Evolutionary conservation across 2,329 filamentous ascomycete species (phyloP).

Genomic region (Monilinia fructicola): DNA sequence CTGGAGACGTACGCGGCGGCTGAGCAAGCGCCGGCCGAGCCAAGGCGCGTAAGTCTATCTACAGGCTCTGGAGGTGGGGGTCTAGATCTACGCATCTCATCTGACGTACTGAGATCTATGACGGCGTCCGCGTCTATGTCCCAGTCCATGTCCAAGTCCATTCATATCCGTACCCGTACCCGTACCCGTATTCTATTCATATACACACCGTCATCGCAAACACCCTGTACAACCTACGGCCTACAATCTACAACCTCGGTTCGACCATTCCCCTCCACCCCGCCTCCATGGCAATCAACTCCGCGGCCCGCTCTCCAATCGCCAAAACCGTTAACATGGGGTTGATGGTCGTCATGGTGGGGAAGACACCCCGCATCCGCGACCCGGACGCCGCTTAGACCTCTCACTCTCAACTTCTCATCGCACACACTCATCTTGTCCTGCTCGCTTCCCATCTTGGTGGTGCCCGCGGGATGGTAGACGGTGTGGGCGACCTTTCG

Average conservation of each 20-base stretch:
- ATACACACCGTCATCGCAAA: neutral
- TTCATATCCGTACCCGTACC: neutral
- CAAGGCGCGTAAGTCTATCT: too few relatives aligned
- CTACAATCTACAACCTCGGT: slow-evolving; percentile 34
- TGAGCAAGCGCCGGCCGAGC: too few relatives aligned
- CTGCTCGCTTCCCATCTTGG: slow-evolving; percentile 77
- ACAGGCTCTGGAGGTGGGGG: too few relatives aligned
- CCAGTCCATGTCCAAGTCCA: too few relatives aligned
- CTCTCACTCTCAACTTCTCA: slow-evolving; percentile 67
- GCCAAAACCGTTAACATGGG: slow-evolving; percentile 87
- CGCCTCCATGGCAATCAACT: slow-evolving; percentile 75
- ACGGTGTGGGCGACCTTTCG: slow-evolving; percentile 82
- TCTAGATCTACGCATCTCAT: neutral
- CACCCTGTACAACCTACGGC: slow-evolving; percentile 30
- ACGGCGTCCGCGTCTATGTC: too few relatives aligned
- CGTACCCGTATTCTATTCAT: neutral
- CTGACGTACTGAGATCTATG: neutral
- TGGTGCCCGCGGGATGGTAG: slow-evolving; percentile 86
- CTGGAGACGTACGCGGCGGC: too few relatives aligned
- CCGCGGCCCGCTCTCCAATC: slow-evolving; percentile 79
- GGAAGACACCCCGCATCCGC: slow-evolving; percentile 88
- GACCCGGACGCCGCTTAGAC: slow-evolving; percentile 72
- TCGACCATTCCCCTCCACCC: slow-evolving; percentile 52
- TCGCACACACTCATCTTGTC: slow-evolving; percentile 81
- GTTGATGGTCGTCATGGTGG: slow-evolving; percentile 82